Conservation (phyloP, 2,329 filamentous ascomycete genomes). For the Chlorencoelia australis region DNA sequence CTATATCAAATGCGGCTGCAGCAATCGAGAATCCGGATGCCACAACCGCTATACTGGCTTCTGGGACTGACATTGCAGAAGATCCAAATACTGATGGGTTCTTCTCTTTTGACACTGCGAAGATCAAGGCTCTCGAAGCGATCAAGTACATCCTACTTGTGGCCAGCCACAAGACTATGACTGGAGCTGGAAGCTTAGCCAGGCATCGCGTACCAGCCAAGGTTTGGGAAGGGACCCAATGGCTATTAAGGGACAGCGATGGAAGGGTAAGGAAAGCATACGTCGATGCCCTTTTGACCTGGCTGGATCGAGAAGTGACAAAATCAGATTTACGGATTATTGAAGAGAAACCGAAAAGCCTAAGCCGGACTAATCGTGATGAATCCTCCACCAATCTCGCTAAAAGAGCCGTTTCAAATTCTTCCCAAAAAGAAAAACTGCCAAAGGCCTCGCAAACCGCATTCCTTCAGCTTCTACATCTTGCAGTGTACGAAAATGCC, state of each 20-base stretch:
- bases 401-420: constrained; percentile 57
- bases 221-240: constrained; percentile 95
- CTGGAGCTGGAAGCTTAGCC: constrained; percentile 53
- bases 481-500: constrained; percentile 83
- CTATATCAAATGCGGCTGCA: constrained; percentile 33
- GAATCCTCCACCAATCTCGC: constrained; percentile 22
- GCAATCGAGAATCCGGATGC: constrained; percentile 35
- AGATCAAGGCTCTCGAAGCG: constrained; percentile 59
- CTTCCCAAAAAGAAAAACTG: constrained; percentile 37
- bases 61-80: constrained; percentile 39
- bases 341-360: constrained; percentile 42
- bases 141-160: constrained; percentile 76
- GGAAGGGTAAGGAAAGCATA: constrained; percentile 76
- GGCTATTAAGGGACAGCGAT: constrained; percentile 74
- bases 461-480: constrained; percentile 73
- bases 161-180: constrained; percentile 58
- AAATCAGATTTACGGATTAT: constrained; percentile 51
- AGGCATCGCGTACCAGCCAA: constrained; percentile 68
- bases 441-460: constrained; percentile 25
- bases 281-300: constrained; percentile 70
- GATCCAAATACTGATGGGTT: constrained; percentile 45
- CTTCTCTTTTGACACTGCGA: constrained; percentile 53
- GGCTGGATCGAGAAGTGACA: constrained; percentile 74
- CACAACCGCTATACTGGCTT: constrained; percentile 37
- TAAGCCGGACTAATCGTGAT: constrained; percentile 23